Evolutionary conservation across 2,329 filamentous ascomycete genomes (phyloP), one percentile per base, ranked within the genome.

Genomic region (Onygenales sp.): DNA sequence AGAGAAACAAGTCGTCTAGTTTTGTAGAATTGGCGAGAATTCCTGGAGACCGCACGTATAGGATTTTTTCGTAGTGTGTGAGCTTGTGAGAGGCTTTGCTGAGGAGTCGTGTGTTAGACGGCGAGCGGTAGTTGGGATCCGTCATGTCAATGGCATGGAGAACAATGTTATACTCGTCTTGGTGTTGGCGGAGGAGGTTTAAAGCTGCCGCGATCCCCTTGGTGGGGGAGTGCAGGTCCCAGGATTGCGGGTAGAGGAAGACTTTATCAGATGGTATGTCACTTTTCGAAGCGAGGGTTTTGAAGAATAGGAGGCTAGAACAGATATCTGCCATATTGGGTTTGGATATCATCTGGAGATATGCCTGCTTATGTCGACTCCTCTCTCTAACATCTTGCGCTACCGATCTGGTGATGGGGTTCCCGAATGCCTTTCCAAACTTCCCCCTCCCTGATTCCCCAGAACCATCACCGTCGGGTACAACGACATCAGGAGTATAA

Each of bases 211-310:
- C 56, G 47, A 70, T 60, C 2, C 61, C 57, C 34, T 64, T 59
- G 0, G 59, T 21, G 57, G 54, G 32, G 59, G 59, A 59, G 62
- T 63, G 43, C 13, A 58, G 51, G 52, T 75, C 73, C 73, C 73
- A 75, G 55, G 71, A 68, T 53, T 67, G 62, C 6, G 73, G 73
- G 57, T 76, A 76, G 57, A 76, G 67, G 47, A 75, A 70, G n/a
- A 76, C 60, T 9, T 70, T 68, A 39, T 74, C 71, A 39, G 70
- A 64, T 27, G 69, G 53, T 11, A 57, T 62, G 4, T 65, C 67
- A 51, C 61, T 61, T 33, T 70, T 68, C 31, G 62, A 63, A 0
- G 65, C 56, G 37, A 75, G 61, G 14, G 64, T 62, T 58, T 71
- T 72, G 56, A 72, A 73, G 58, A 75, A 70, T 3, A 72, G 64